These are phyloP conservation scores for Herpetospermum pedunculosum DNA, from an alignment of 306 rosid genomes.

Conservation along the genomic window DNA sequence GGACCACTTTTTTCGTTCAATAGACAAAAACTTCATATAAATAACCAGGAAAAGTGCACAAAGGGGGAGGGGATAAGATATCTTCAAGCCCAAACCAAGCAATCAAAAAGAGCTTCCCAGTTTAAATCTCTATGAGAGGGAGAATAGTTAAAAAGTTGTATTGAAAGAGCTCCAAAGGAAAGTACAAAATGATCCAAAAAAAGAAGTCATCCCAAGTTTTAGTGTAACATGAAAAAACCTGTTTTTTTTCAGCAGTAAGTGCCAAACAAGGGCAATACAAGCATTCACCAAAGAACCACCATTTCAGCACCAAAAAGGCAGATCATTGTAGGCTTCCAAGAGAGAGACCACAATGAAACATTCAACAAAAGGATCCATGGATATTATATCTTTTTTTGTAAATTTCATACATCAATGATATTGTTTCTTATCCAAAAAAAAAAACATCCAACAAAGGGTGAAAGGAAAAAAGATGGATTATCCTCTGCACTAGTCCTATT, in stretches of 20 bases:
- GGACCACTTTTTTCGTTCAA: neutral
- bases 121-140: neutral
- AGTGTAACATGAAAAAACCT: neutral
- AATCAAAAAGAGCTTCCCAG: neutral
- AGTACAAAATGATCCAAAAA: neutral
- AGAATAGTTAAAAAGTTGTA: neutral
- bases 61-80: neutral
- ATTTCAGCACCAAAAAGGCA: neutral
- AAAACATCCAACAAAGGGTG: no score
- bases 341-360: no score
- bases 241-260: neutral
- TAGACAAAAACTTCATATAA: neutral
- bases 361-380: no score
- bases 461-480: neutral
- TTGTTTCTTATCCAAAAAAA: no score
- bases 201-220: neutral
- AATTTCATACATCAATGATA: no score
- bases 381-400: no score
- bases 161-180: neutral
- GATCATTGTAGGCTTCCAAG: neutral
- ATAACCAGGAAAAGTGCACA: neutral
- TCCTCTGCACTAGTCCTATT: neutral
- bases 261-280: neutral
- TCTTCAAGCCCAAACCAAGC: neutral
- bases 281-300: neutral